Percentiles rank a stretch among this genome's conserved stretches.
Evolutionary conservation across 257 asterid species (phyloP).

Genomic region (Scutellaria galericulata): DNA sequence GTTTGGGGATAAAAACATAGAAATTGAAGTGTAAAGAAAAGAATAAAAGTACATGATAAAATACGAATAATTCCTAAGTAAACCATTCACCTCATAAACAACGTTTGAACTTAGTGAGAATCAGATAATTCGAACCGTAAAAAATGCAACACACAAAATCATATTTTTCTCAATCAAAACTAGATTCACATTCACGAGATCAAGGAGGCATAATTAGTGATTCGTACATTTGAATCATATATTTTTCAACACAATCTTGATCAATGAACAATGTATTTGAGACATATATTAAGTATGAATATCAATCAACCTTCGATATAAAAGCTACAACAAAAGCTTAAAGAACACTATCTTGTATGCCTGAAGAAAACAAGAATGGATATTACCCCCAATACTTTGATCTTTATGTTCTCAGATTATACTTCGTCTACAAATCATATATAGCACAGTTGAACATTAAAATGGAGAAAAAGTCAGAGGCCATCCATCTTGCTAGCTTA

Average conservation of each 20-base stretch:
- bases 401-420: background rate
- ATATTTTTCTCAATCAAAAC: background rate
- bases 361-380: constrained; percentile 26
- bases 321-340: constrained; percentile 34
- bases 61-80: too few relatives aligned
- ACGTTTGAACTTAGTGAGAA: background rate
- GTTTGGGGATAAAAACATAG: too few relatives aligned
- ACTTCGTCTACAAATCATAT: constrained; percentile 15
- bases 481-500: constrained; percentile 50
- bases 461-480: constrained; percentile 30
- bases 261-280: background rate
- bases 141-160: background rate
- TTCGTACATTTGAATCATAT: background rate
- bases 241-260: background rate
- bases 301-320: background rate
- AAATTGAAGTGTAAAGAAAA: too few relatives aligned
- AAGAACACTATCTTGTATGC: background rate
- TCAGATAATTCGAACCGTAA: background rate
- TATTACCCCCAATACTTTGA: constrained; percentile 6
- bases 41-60: too few relatives aligned
- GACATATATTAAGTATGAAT: background rate
- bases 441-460: background rate
- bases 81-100: too few relatives aligned
- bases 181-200: background rate
- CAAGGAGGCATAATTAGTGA: background rate